A percentile compares a stretch with the other conserved stretches of the same genome.
phyloP scores from a whole-genome alignment of 2,329 filamentous ascomycete genomes.

The Alternaria sp. region DNA sequence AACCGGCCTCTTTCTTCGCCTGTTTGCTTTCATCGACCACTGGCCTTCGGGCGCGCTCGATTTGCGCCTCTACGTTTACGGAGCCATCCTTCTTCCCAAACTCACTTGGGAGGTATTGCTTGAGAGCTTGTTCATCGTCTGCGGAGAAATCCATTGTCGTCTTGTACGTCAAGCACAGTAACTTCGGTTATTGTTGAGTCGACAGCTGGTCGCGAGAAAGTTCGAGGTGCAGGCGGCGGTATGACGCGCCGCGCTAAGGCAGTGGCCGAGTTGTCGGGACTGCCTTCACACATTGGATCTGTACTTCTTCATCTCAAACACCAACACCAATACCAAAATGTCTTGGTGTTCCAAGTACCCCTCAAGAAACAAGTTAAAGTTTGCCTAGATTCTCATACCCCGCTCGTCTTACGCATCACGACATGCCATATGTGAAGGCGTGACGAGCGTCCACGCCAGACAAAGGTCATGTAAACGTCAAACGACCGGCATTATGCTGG shows the following conservation, averaged over 20 bases:
- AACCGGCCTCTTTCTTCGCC: slow-evolving; percentile 38
- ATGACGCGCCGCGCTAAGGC: slow-evolving; percentile 21
- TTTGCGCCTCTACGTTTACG: slow-evolving; percentile 78
- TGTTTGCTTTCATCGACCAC: slow-evolving; percentile 51
- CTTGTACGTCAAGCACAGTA: slow-evolving; percentile 11
- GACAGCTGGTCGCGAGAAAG: slow-evolving; percentile 3
- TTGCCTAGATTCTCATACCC: neutral
- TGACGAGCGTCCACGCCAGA: neutral
- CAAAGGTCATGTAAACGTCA: neutral
- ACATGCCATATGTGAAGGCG: neutral
- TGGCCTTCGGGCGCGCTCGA: slow-evolving; percentile 76
- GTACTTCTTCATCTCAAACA: neutral
- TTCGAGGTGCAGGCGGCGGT: slow-evolving; percentile 13
- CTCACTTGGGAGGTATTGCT: slow-evolving; percentile 78
- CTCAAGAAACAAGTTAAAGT: neutral
- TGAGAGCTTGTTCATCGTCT: slow-evolving; percentile 71
- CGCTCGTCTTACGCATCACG: neutral
- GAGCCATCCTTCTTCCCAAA: slow-evolving; percentile 85
- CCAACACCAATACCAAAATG: neutral
- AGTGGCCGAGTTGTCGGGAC: slow-evolving; percentile 5
- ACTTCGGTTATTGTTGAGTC: slow-evolving; percentile 8
- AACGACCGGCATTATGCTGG: neutral
- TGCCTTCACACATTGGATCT: neutral
- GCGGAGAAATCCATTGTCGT: slow-evolving; percentile 40
- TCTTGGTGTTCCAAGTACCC: too few species aligned